Conservation (phyloP, 257 asterid genomes). For the Fraxinus pennsylvanica region DNA sequence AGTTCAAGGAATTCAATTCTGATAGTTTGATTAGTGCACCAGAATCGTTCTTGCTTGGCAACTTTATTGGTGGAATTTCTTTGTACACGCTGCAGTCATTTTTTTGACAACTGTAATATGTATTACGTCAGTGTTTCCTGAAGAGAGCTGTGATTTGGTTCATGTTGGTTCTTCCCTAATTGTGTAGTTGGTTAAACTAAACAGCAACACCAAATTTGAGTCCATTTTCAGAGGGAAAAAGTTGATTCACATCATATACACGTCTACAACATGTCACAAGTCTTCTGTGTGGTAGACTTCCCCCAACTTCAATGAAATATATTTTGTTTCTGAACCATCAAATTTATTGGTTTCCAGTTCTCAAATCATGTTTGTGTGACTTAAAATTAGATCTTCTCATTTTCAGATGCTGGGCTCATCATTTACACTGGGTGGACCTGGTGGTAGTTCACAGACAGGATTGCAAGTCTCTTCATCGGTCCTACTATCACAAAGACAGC, state of each 20-base stretch:
- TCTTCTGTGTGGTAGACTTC: too few relatives aligned
- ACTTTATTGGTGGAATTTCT: neutral
- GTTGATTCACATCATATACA: too few relatives aligned
- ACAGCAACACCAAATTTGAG: too few relatives aligned
- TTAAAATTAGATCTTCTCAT: neutral
- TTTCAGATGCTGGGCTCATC: conserved; percentile 52
- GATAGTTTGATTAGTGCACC: neutral
- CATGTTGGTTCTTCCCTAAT: neutral
- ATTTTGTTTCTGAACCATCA: neutral
- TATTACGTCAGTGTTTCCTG: neutral
- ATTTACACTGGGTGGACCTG: conserved; percentile 42
- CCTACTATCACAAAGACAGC: conserved; percentile 61
- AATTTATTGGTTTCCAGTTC: neutral
- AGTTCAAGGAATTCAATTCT: neutral
- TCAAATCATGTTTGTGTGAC: neutral
- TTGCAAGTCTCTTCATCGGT: conserved; percentile 53
- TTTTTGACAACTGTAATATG: neutral
- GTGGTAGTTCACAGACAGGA: conserved; percentile 48
- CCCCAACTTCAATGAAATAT: neutral
- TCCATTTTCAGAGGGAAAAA: too few relatives aligned
- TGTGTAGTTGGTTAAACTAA: too few relatives aligned
- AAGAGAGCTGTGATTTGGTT: neutral
- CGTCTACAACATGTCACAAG: too few relatives aligned
- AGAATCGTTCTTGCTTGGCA: neutral
- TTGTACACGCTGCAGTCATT: neutral